These are phyloP conservation scores for Aphanomyces astaci DNA, from an alignment of 352 stramenopile genomes.

Conservation along the genomic window DNA sequence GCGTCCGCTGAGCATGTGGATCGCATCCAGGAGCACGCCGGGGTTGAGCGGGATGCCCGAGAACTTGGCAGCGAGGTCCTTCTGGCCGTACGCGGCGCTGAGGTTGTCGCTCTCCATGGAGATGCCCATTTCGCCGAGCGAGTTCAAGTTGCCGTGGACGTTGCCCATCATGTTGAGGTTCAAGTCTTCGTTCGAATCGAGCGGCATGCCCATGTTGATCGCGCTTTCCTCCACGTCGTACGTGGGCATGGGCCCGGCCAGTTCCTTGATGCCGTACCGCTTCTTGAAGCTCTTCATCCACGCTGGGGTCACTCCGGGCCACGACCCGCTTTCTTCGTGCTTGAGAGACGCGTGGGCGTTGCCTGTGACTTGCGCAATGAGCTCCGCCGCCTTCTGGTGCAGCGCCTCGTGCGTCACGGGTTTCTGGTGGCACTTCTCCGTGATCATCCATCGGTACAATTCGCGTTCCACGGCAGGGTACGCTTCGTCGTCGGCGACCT, in stretches of 20 bases:
- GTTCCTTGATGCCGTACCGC: conserved; percentile 23
- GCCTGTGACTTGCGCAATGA: conserved; percentile 47
- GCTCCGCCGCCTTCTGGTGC: conserved; percentile 43
- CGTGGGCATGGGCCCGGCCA: conserved; percentile 20
- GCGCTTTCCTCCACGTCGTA: conserved; percentile 22
- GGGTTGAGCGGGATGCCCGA: conserved; percentile 15
- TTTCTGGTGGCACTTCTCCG: conserved; percentile 44
- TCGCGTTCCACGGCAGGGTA: conserved; percentile 66
- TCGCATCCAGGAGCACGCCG: conserved; percentile 23
- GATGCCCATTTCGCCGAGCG: conserved; percentile 22
- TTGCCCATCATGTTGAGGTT: conserved; percentile 23
- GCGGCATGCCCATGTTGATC: conserved; percentile 23
- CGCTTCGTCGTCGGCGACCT: conserved; percentile 54
- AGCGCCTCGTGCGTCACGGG: conserved; percentile 43
- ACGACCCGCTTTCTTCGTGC: conserved; percentile 9
- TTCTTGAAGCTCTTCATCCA: conserved; percentile 26
- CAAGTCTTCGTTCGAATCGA: conserved; percentile 24
- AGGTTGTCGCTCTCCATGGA: conserved; percentile 22
- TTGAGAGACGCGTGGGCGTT: conserved; percentile 1
- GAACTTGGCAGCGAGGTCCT: conserved; percentile 16
- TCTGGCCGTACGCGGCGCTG: conserved; percentile 18
- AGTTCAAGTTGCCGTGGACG: conserved; percentile 19
- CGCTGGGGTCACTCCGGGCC: conserved; percentile 14
- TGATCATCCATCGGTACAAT: conserved; percentile 77
- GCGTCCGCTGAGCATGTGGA: conserved; percentile 35